These are phyloP conservation scores for Hibiscus syriacus DNA, from an alignment of 345 rosid genomes.

Conservation along the genomic window DNA sequence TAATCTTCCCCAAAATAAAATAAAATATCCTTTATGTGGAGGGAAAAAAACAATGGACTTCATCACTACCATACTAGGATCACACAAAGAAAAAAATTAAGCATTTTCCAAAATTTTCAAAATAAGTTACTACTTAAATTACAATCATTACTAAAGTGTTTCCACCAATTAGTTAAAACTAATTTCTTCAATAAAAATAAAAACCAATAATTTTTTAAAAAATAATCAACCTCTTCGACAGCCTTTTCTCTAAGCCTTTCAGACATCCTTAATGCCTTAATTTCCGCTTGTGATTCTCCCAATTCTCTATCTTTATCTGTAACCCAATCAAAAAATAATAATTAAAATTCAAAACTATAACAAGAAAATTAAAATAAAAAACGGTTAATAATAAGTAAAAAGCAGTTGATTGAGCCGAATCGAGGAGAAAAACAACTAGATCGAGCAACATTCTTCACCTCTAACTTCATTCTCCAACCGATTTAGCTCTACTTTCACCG, in stretches of 20 bases:
- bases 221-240: conserved; percentile 77
- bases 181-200: neutral
- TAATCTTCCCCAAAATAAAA: neutral
- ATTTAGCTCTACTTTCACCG: conserved; percentile 91
- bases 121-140: too few relatives aligned
- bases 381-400: neutral
- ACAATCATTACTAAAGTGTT: neutral
- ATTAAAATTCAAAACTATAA: conserved; percentile 14
- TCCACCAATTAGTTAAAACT: neutral
- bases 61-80: neutral
- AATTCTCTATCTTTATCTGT: conserved; percentile 91
- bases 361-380: conserved; percentile 23
- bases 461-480: conserved; percentile 95
- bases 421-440: conserved; percentile 38
- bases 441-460: conserved; percentile 73
- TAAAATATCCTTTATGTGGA: neutral
- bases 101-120: neutral
- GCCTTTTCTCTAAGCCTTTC: conserved; percentile 92
- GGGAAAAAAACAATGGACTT: neutral
- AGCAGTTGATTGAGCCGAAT: conserved; percentile 17
- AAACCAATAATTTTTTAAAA: neutral
- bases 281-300: conserved; percentile 85
- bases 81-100: neutral
- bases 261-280: conserved; percentile 73
- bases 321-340: conserved; percentile 13